Conservation (phyloP, 2,329 filamentous ascomycete species). For the Diaporthe batatas region DNA sequence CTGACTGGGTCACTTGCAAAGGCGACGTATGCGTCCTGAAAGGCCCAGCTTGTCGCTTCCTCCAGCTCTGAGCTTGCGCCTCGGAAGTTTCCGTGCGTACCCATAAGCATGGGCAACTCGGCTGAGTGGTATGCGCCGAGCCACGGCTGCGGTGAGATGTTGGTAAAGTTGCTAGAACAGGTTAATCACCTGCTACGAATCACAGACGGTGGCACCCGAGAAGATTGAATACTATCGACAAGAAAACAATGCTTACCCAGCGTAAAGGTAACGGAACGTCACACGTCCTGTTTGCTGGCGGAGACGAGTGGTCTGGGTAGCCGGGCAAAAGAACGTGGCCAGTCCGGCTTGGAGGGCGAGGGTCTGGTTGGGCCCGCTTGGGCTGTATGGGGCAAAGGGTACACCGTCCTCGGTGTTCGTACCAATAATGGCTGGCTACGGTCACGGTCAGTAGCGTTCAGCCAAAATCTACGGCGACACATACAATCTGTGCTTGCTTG, state of each 20-base stretch:
- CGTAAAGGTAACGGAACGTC: conserved; percentile 40
- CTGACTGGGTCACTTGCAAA: conserved; percentile 55
- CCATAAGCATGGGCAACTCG: conserved; percentile 38
- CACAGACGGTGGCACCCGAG: no score
- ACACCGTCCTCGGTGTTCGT: conserved; percentile 35
- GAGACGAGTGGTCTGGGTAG: conserved; percentile 34
- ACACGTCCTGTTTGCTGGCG: conserved; percentile 28
- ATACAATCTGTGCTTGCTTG: conserved; percentile 7
- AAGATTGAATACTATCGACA: no score
- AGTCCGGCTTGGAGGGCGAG: conserved; percentile 27
- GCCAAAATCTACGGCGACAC: background rate
- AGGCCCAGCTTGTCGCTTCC: conserved; percentile 25
- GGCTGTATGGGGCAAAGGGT: conserved; percentile 28
- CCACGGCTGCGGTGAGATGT: conserved; percentile 36
- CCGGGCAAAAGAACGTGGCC: conserved; percentile 14
- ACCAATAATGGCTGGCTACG: conserved; percentile 29
- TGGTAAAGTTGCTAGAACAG: conserved; percentile 34
- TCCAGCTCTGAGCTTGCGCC: conserved; percentile 34
- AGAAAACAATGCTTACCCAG: background rate
- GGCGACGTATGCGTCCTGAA: conserved; percentile 44
- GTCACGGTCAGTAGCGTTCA: conserved; percentile 41
- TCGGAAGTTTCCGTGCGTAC: conserved; percentile 25
- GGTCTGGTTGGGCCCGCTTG: conserved; percentile 30
- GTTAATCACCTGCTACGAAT: background rate
- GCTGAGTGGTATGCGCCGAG: conserved; percentile 40